Evolutionary conservation across 768 basidiomycete genomes (phyloP).

Genomic region (Lentinula detonsa): DNA sequence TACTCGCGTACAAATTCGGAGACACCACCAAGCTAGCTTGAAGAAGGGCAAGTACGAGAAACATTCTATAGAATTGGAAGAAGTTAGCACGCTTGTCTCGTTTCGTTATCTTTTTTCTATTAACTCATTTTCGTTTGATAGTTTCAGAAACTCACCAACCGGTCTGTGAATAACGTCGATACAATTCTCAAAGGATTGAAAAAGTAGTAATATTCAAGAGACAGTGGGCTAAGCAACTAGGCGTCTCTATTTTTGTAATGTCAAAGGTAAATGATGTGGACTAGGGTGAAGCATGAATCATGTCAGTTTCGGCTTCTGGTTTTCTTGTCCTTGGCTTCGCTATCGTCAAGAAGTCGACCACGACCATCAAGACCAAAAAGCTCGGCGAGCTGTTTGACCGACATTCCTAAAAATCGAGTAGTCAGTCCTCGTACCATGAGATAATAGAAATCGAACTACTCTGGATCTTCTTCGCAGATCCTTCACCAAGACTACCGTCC

Average conservation of each 20-base stretch:
- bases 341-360: conserved; percentile 20
- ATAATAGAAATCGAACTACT: conserved; percentile 18
- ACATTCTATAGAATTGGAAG: conserved; percentile 62
- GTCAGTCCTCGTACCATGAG: background rate
- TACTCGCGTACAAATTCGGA: conserved; percentile 67
- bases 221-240: background rate
- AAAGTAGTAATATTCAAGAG: conserved; percentile 25
- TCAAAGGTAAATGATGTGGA: background rate
- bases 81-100: conserved; percentile 34
- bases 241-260: background rate
- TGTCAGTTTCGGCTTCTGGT: no score
- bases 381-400: conserved; percentile 45
- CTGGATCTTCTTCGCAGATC: conserved; percentile 51
- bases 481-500: conserved; percentile 59
- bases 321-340: no score
- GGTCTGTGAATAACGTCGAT: conserved; percentile 59
- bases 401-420: conserved; percentile 25
- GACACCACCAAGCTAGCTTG: conserved; percentile 56
- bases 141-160: conserved; percentile 74
- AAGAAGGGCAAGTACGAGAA: conserved; percentile 69
- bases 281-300: background rate
- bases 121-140: conserved; percentile 18
- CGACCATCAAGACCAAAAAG: conserved; percentile 38
- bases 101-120: background rate
- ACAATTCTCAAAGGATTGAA: conserved; percentile 57